Conservation (phyloP, 2,329 filamentous ascomycete species). For the Colletotrichum orbiculare region DNA sequence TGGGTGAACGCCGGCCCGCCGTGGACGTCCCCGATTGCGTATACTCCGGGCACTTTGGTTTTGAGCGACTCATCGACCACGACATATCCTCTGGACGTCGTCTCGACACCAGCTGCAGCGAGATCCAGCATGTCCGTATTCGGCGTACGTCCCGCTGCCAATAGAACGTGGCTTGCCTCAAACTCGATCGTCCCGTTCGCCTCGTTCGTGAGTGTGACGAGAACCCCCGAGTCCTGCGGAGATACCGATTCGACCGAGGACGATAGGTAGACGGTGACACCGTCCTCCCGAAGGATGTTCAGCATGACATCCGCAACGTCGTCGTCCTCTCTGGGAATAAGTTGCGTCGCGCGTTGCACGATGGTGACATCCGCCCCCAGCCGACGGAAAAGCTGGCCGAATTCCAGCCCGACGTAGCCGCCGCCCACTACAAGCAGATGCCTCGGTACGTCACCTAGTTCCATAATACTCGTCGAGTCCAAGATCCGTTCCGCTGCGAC, state of each 20-base stretch:
- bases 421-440: slow-evolving; percentile 64
- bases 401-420: slow-evolving; percentile 64
- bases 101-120: slow-evolving; percentile 51
- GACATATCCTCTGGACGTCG: slow-evolving; percentile 55
- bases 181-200: slow-evolving; percentile 41
- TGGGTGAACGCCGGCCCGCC: slow-evolving; percentile 66
- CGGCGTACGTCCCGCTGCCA: slow-evolving; percentile 60
- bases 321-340: slow-evolving; percentile 59
- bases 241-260: slow-evolving; percentile 45
- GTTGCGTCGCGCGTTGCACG: slow-evolving; percentile 54
- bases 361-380: slow-evolving; percentile 61
- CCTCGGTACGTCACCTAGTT: slow-evolving; percentile 56
- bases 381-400: slow-evolving; percentile 62
- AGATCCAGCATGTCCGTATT: slow-evolving; percentile 61
- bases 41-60: slow-evolving; percentile 55
- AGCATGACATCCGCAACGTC: slow-evolving; percentile 57
- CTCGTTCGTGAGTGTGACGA: slow-evolving; percentile 35
- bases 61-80: slow-evolving; percentile 55
- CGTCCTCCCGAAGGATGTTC: slow-evolving; percentile 58
- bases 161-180: slow-evolving; percentile 58
- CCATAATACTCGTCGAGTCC: slow-evolving; percentile 60
- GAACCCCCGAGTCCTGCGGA: slow-evolving; percentile 26
- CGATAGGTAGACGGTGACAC: slow-evolving; percentile 54
- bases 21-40: slow-evolving; percentile 63
- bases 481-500: slow-evolving; percentile 51